These are phyloP conservation scores for Aurantiochytrium sp. DNA, from an alignment of 108 stramenopile genomes.

Conservation along the genomic window DNA sequence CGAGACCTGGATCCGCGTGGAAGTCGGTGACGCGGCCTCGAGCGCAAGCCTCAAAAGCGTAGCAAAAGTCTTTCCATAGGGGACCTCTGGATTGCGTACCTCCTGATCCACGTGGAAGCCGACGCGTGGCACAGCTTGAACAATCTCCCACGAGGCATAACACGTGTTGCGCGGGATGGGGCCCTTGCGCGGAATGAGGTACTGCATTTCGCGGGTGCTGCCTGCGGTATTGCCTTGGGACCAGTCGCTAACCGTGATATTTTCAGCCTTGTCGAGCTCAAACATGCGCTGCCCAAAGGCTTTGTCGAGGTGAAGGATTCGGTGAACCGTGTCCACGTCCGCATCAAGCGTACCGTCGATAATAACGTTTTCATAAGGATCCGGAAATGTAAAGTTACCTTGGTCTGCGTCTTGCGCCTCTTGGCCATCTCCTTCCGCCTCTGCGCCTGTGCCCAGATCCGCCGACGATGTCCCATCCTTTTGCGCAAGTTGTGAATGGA, in stretches of 20 bases:
- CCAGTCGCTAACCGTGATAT: neutral
- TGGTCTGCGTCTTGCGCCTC: neutral
- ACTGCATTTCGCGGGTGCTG: neutral
- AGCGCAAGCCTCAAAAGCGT: neutral
- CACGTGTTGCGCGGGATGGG: neutral
- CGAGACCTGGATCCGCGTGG: neutral
- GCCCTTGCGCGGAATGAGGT: neutral
- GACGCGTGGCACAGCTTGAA: neutral
- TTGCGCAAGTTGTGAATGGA: too few species aligned
- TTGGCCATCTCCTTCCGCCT: neutral
- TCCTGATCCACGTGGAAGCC: conserved; percentile 1
- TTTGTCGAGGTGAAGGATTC: neutral
- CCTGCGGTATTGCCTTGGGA: neutral
- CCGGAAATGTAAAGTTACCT: neutral
- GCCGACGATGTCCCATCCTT: neutral
- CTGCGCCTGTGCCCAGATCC: neutral
- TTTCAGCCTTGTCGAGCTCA: neutral
- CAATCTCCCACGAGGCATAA: neutral
- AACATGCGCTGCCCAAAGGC: neutral
- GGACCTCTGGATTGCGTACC: neutral
- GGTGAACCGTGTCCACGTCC: neutral
- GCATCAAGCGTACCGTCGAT: neutral
- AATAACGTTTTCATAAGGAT: neutral
- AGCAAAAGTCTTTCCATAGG: neutral
- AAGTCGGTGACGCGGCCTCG: neutral